Evolutionary conservation across 345 rosid genomes (phyloP).

Genomic region (Gossypium ekmanianum): DNA sequence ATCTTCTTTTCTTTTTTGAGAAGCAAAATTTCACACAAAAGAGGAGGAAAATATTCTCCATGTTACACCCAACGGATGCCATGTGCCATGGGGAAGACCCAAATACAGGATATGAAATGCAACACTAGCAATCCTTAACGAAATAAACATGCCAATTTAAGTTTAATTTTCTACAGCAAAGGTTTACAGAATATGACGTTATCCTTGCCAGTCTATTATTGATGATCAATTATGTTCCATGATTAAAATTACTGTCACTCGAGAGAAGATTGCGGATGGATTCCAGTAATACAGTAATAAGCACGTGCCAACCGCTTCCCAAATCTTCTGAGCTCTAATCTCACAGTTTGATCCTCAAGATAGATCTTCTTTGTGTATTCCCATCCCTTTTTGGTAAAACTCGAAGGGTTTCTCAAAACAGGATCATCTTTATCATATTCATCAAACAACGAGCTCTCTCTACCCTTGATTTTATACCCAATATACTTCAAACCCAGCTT

Average conservation of each 20-base stretch:
- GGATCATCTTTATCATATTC: conserved; percentile 49
- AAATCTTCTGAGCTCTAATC: conserved; percentile 43
- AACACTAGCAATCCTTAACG: too few relatives aligned
- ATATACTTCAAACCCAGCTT: conserved; percentile 60
- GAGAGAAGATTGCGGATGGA: conserved; percentile 1
- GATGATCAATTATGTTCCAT: too few relatives aligned
- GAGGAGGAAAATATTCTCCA: too few relatives aligned
- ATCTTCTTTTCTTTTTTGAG: too few relatives aligned
- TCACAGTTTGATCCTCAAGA: conserved; percentile 53
- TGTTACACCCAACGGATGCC: too few relatives aligned
- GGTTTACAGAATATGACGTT: background rate
- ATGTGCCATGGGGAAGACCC: too few relatives aligned
- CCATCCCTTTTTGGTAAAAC: conserved; percentile 54
- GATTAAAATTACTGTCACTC: background rate
- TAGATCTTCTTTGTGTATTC: conserved; percentile 56
- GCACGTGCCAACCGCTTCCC: conserved; percentile 41
- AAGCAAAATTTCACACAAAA: too few relatives aligned
- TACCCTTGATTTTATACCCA: conserved; percentile 41
- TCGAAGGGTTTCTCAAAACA: conserved; percentile 46
- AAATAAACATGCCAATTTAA: too few relatives aligned
- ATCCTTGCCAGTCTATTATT: background rate
- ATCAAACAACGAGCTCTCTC: conserved; percentile 55
- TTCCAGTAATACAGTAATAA: conserved; percentile 29
- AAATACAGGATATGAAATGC: too few relatives aligned
- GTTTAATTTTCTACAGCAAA: too few relatives aligned